Evolutionary conservation across 192 early-diverging fungal genomes (phyloP).

Genomic region (Haplosporangium gracile): DNA sequence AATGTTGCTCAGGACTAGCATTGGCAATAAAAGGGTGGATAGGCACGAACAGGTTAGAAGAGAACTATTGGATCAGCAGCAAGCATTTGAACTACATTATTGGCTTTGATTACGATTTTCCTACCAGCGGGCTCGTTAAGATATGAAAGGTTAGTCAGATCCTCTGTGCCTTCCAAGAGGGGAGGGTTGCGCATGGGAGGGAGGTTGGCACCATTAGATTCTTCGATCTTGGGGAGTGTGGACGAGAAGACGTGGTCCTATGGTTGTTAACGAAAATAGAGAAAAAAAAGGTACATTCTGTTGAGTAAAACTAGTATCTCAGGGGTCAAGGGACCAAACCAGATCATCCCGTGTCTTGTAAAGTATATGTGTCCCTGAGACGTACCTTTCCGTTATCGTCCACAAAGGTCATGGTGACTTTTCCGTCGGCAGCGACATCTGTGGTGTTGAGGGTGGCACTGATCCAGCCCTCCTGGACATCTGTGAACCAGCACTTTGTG

Average conservation of each 20-base stretch:
- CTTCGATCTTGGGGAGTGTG: constrained; percentile 77
- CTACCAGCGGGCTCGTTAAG: constrained; percentile 91
- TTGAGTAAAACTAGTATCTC: background rate
- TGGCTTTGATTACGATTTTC: background rate
- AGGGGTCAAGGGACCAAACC: background rate
- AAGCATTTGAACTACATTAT: background rate
- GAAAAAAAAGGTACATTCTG: constrained; percentile 9
- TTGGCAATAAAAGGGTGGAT: background rate
- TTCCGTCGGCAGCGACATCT: constrained; percentile 65
- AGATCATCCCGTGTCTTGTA: background rate
- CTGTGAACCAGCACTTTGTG: constrained; percentile 90
- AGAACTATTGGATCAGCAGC: background rate
- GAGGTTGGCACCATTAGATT: constrained; percentile 75
- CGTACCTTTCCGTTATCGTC: constrained; percentile 71
- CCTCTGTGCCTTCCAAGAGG: constrained; percentile 88
- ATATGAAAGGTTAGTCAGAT: constrained; percentile 92
- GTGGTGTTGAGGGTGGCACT: constrained; percentile 74
- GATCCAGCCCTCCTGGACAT: constrained; percentile 89
- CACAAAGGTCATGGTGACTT: constrained; percentile 73
- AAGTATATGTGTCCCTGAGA: background rate
- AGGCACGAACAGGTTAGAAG: background rate
- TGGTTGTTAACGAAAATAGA: background rate
- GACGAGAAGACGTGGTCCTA: constrained; percentile 82
- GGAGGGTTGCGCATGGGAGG: constrained; percentile 98
- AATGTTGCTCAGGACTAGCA: constrained; percentile 91